phyloP scores from a whole-genome alignment of 1,284 basidiomycete species.

The Athelia psychrophila region DNA sequence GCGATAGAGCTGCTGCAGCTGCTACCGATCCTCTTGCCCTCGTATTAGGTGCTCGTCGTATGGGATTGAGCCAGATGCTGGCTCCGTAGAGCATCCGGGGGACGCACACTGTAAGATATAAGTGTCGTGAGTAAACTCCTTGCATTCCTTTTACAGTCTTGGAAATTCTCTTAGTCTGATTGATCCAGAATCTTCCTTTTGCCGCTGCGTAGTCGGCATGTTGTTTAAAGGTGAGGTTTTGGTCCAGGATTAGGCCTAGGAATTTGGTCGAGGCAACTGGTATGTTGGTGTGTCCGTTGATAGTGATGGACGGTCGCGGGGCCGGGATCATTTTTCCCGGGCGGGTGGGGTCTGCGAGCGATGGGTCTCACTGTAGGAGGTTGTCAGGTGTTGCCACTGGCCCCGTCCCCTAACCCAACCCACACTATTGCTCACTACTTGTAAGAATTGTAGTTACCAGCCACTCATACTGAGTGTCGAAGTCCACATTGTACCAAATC shows the following conservation, averaged over 20 bases:
- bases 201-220: not conserved
- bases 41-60: not conserved
- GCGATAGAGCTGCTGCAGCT: not conserved
- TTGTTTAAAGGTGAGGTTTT: not conserved
- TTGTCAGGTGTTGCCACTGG: too few species aligned
- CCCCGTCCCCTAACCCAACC: too few species aligned
- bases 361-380: too few species aligned
- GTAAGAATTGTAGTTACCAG: too few species aligned
- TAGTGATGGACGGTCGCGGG: not conserved
- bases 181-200: not conserved
- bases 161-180: not conserved
- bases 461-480: too few species aligned
- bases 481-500: too few species aligned
- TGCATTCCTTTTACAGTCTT: not conserved
- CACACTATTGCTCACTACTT: too few species aligned
- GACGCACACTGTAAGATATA: not conserved
- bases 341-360: conserved; percentile 2
- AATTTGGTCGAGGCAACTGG: not conserved
- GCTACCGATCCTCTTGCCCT: not conserved
- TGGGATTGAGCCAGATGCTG: not conserved
- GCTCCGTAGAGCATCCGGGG: not conserved
- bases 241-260: not conserved
- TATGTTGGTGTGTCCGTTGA: not conserved
- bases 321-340: conserved; percentile 1
- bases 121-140: not conserved